Conservation (phyloP, 495 filamentous ascomycete genomes). For the Collariella sp. region DNA sequence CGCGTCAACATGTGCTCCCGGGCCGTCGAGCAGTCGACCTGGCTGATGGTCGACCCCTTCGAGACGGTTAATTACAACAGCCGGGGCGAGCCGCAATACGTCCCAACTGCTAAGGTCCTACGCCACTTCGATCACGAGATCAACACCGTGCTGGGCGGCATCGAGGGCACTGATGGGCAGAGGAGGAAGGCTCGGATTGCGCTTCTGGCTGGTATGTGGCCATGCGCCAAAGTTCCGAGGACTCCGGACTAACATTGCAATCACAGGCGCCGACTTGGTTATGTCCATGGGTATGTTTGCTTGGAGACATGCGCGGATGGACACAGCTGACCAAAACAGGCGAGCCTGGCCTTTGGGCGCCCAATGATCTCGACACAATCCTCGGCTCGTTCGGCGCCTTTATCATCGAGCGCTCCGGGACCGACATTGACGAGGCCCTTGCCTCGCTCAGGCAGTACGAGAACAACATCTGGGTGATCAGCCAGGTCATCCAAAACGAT, state of each 20-base stretch:
- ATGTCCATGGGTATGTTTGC: conserved; percentile 58
- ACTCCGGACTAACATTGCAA: conserved; percentile 8
- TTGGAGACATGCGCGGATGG: not conserved
- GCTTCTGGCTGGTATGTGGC: conserved; percentile 34
- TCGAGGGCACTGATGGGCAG: conserved; percentile 54
- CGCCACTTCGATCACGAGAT: conserved; percentile 87
- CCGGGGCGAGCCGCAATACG: conserved; percentile 65
- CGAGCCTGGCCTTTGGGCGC: conserved; percentile 63
- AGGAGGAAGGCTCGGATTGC: conserved; percentile 52
- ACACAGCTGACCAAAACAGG: conserved; percentile 22
- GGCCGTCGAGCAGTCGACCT: conserved; percentile 67
- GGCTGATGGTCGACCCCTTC: conserved; percentile 85
- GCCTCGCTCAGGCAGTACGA: conserved; percentile 59
- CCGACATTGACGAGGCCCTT: conserved; percentile 77
- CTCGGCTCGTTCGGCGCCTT: conserved; percentile 80
- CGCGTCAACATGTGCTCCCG: conserved; percentile 61
- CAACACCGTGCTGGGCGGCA: conserved; percentile 66
- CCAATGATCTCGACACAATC: conserved; percentile 77
- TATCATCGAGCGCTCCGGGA: conserved; percentile 84
- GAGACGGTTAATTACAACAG: conserved; percentile 37
- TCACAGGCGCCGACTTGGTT: conserved; percentile 76
- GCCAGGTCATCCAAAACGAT: conserved; percentile 83
- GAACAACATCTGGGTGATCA: conserved; percentile 75
- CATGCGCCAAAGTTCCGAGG: not conserved
- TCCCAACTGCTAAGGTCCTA: conserved; percentile 78